Percentiles rank a stretch among this genome's conserved stretches.
These are phyloP conservation scores for Trichoderma koningiopsis DNA, from an alignment of 2,329 filamentous ascomycete species.

Conservation along the genomic window DNA sequence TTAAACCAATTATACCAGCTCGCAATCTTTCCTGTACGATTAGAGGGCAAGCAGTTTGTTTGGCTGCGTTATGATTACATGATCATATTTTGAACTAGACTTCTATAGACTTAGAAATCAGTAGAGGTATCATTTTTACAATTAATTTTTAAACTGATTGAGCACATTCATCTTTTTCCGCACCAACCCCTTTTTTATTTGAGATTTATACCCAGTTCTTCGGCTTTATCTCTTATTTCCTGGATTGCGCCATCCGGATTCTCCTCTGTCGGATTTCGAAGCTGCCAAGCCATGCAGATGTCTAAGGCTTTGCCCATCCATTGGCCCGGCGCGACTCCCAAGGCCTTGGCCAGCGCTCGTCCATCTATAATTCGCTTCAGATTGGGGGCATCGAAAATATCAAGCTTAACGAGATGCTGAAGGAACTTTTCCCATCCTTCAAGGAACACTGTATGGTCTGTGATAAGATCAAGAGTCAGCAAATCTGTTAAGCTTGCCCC, in stretches of 20 bases:
- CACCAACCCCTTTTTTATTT: neutral
- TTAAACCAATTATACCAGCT: neutral
- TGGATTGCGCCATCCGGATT: slow-evolving; percentile 62
- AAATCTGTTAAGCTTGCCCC: neutral
- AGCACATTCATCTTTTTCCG: neutral
- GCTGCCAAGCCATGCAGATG: slow-evolving; percentile 83
- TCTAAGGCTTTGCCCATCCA: slow-evolving; percentile 85
- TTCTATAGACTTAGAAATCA: neutral
- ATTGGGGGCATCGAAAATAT: slow-evolving; percentile 59
- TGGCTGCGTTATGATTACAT: neutral
- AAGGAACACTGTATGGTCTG: slow-evolving; percentile 51
- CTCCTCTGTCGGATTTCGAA: slow-evolving; percentile 70
- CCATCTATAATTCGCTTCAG: slow-evolving; percentile 73
- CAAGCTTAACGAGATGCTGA: slow-evolving; percentile 55
- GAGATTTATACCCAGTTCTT: slow-evolving; percentile 51
- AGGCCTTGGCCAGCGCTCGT: slow-evolving; percentile 66
- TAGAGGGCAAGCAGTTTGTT: neutral
- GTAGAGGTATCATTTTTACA: neutral
- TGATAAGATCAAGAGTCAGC: slow-evolving; percentile 16
- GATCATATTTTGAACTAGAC: slow-evolving; percentile 8
- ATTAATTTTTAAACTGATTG: neutral
- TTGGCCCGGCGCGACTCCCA: slow-evolving; percentile 72
- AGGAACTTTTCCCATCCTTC: slow-evolving; percentile 57
- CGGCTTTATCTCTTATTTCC: slow-evolving; percentile 54
- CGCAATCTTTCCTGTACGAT: neutral